A percentile compares a stretch with the other conserved stretches of the same genome.
Conservation (phyloP, 2,329 filamentous ascomycete genomes). For the Spiromastix sp. region DNA sequence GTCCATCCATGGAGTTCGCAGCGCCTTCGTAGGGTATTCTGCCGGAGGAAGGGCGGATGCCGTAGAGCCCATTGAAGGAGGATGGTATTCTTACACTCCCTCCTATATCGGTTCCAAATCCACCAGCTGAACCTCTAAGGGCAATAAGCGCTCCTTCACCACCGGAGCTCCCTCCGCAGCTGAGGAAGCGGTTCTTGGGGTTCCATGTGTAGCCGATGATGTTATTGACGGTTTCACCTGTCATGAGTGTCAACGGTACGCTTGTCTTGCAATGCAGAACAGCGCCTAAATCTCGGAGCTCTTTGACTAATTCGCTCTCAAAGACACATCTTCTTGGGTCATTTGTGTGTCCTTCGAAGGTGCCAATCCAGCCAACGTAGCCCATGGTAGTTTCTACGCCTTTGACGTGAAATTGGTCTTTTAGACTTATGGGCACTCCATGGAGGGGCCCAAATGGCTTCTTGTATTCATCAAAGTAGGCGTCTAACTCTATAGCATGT, state of each 20-base stretch:
- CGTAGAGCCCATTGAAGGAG: constrained; percentile 50
- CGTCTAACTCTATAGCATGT: constrained; percentile 40
- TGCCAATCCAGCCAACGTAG: constrained; percentile 56
- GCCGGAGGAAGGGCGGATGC: constrained; percentile 44
- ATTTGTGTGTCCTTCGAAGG: constrained; percentile 46
- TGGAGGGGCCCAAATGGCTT: constrained; percentile 49
- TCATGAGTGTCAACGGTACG: constrained; percentile 46
- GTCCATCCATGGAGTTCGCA: constrained; percentile 55
- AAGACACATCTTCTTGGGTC: constrained; percentile 38
- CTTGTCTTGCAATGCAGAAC: constrained; percentile 47
- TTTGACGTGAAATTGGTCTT: constrained; percentile 39
- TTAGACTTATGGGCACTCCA: constrained; percentile 48
- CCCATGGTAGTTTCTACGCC: constrained; percentile 50
- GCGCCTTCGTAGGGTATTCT: constrained; percentile 47
- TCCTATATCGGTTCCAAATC: constrained; percentile 48
- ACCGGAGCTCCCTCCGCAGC: constrained; percentile 48
- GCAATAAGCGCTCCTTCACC: constrained; percentile 49
- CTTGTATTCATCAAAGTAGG: constrained; percentile 32
- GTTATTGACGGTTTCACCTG: constrained; percentile 51
- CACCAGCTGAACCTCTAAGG: constrained; percentile 42
- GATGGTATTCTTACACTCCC: constrained; percentile 49
- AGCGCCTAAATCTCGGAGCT: constrained; percentile 44
- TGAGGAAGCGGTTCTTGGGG: constrained; percentile 45
- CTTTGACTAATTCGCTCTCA: constrained; percentile 49
- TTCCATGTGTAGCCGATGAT: constrained; percentile 50